phyloP scores from a whole-genome alignment of 2,329 filamentous ascomycete species.

The Neofusicoccum ribis region DNA sequence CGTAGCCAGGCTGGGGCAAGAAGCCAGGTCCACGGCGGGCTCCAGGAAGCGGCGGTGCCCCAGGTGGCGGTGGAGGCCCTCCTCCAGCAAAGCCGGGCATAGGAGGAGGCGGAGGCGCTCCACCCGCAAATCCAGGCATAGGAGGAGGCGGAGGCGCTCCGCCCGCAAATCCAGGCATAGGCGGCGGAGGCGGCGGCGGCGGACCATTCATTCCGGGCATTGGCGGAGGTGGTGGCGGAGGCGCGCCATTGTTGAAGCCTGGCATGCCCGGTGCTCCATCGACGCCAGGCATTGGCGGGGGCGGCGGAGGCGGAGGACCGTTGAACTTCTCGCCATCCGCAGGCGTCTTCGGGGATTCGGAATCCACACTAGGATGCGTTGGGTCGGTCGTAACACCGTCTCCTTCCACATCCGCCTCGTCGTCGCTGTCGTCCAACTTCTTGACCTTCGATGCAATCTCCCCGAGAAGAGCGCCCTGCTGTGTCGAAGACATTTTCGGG shows the following conservation, averaged over 20 bases:
- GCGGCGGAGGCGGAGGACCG: conserved; percentile 38
- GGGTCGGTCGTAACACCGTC: conserved; percentile 73
- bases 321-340: conserved; percentile 64
- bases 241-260: conserved; percentile 46
- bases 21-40: conserved; percentile 65
- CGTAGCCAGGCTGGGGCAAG: conserved; percentile 63
- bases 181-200: conserved; percentile 44
- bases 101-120: conserved; percentile 47
- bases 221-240: conserved; percentile 43
- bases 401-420: conserved; percentile 51
- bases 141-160: conserved; percentile 43
- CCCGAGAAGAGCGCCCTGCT: conserved; percentile 67
- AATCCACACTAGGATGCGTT: conserved; percentile 73
- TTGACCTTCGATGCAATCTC: conserved; percentile 77
- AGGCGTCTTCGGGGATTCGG: conserved; percentile 67
- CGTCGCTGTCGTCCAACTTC: conserved; percentile 71
- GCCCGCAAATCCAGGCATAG: conserved; percentile 49
- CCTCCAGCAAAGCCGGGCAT: conserved; percentile 42
- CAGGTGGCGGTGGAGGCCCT: conserved; percentile 52
- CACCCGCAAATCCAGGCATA: conserved; percentile 44
- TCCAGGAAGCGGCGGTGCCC: conserved; percentile 62
- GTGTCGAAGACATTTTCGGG: conserved; percentile 62
- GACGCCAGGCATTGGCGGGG: conserved; percentile 47
- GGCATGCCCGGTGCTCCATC: conserved; percentile 30
- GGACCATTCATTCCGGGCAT: conserved; percentile 41